Evolutionary conservation across 2,329 filamentous ascomycete species (phyloP).

Genomic region (Alternaria brassicae): DNA sequence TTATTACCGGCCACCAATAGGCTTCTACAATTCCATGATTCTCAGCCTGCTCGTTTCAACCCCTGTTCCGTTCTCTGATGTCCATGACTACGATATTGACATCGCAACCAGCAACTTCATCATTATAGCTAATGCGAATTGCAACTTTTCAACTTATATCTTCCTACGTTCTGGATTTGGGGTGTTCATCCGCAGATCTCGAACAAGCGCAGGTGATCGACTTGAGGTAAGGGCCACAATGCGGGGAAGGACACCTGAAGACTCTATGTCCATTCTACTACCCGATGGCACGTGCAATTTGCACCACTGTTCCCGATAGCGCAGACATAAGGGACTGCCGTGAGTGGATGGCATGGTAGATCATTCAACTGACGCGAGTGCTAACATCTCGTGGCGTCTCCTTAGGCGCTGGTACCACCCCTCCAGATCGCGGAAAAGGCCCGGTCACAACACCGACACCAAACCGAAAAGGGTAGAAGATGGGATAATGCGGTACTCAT

Average conservation of each 20-base stretch:
- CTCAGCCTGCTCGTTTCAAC: background rate
- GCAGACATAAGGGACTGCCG: background rate
- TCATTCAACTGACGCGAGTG: background rate
- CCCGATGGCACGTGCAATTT: no score
- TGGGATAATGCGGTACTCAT: background rate
- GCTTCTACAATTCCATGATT: background rate
- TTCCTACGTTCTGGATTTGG: background rate
- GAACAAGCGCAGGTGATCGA: constrained; percentile 5
- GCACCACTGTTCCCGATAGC: background rate
- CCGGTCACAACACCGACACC: constrained; percentile 3
- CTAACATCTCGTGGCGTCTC: constrained; percentile 6
- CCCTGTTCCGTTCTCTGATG: background rate
- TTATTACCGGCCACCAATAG: background rate
- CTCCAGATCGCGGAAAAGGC: constrained; percentile 7
- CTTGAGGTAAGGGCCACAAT: background rate
- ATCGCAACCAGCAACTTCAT: background rate
- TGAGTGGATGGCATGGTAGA: constrained; percentile 4
- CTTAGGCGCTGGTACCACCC: background rate
- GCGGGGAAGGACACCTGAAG: constrained; percentile 12
- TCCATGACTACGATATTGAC: background rate
- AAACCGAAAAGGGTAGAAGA: constrained; percentile 3
- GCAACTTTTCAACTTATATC: background rate
- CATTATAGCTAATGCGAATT: background rate
- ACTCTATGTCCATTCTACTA: no score
- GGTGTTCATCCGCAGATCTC: background rate